phyloP scores from a whole-genome alignment of 345 rosid species.

The Lepidium aucheri region DNA sequence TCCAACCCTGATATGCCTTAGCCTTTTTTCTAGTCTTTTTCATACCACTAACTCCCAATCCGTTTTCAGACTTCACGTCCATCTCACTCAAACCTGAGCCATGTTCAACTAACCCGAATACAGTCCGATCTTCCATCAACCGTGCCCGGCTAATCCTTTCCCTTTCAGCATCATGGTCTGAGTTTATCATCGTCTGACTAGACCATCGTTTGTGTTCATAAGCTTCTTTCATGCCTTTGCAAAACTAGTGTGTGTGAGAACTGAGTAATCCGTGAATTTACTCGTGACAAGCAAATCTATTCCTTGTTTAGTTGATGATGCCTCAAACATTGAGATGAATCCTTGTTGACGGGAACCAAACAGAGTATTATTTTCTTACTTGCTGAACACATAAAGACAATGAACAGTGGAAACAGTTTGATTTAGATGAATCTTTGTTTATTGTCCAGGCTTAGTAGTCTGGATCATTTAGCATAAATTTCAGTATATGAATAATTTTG shows the following conservation, averaged over 20 bases:
- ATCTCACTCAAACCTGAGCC: too few species aligned
- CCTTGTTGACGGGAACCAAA: not conserved
- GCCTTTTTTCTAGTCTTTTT: too few species aligned
- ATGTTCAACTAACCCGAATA: too few species aligned
- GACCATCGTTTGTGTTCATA: constrained; percentile 5
- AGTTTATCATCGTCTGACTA: too few species aligned
- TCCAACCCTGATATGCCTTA: too few species aligned
- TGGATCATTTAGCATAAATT: not conserved
- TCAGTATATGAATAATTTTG: not conserved
- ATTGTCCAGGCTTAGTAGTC: not conserved
- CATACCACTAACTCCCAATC: too few species aligned
- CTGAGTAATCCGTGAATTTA: not conserved
- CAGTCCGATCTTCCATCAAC: too few species aligned
- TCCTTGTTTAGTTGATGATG: not conserved
- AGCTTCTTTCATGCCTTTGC: not conserved
- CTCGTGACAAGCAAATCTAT: not conserved
- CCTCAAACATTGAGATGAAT: not conserved
- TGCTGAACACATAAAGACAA: not conserved
- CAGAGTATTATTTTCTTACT: not conserved
- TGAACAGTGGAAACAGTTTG: not conserved
- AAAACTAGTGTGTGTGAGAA: too few species aligned
- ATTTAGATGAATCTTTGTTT: not conserved
- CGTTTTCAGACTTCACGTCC: too few species aligned
- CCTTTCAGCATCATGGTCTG: too few species aligned
- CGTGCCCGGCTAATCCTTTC: too few species aligned